These are phyloP conservation scores for Yamadazyma sp. DNA, from an alignment of 805 yeast species.

Conservation along the genomic window DNA sequence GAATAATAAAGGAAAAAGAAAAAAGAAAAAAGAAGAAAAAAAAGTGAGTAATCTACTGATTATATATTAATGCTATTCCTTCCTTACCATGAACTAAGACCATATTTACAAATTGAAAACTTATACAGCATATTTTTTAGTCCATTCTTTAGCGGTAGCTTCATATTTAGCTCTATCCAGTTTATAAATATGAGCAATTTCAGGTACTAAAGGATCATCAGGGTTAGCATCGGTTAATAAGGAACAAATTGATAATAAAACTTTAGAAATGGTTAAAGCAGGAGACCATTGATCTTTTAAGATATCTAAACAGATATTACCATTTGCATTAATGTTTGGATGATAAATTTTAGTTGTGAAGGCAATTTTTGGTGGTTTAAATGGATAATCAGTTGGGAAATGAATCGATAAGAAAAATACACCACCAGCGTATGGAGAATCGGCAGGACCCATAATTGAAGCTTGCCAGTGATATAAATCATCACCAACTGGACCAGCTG, in stretches of 20 bases:
- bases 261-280: conserved; percentile 94
- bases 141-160: conserved; percentile 98
- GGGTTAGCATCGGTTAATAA: conserved; percentile 97
- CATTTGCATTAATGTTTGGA: conserved; percentile 94
- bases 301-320: conserved; percentile 94
- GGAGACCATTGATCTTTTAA: conserved; percentile 99
- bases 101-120: conserved; percentile 1
- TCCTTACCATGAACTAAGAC: conserved; percentile 4
- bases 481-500: conserved; percentile 98
- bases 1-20: too few species aligned
- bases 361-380: conserved; percentile 88
- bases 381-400: conserved; percentile 99
- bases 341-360: conserved; percentile 96
- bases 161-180: conserved; percentile 92
- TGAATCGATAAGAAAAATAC: conserved; percentile 94
- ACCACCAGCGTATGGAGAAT: conserved; percentile 86
- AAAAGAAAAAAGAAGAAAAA: too few species aligned
- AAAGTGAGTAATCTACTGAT: conserved; percentile 6
- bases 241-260: conserved; percentile 90
- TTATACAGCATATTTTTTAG: conserved; percentile 88
- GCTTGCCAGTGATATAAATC: conserved; percentile 99
- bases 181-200: conserved; percentile 94
- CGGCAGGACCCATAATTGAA: conserved; percentile 98
- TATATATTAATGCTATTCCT: conserved; percentile 7
- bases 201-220: conserved; percentile 98